phyloP scores from a whole-genome alignment of 331 rosid species.

The Cydonia oblonga region DNA sequence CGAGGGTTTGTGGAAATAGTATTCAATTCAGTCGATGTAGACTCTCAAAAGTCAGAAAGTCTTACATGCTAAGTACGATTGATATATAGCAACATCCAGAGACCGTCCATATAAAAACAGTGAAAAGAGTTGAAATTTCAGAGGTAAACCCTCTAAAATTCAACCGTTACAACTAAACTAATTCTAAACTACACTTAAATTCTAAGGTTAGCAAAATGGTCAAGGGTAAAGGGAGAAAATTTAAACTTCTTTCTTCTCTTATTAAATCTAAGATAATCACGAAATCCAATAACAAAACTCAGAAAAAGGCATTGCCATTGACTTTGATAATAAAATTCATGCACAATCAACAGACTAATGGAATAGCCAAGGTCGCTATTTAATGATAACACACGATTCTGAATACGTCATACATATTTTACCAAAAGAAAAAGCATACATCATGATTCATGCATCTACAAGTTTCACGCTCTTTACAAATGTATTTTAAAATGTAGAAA shows the following conservation, averaged over 20 bases:
- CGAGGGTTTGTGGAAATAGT: background rate
- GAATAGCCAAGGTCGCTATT: background rate
- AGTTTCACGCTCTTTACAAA: background rate
- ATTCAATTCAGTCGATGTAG: background rate
- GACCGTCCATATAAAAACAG: background rate
- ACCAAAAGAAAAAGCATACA: background rate
- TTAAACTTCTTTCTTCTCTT: background rate
- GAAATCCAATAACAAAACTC: background rate
- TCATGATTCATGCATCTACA: background rate
- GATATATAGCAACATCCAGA: background rate
- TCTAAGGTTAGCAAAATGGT: slow-evolving; percentile 3
- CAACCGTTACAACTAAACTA: background rate
- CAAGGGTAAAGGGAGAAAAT: background rate
- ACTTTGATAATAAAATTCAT: background rate
- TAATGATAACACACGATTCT: background rate
- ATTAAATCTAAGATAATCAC: background rate
- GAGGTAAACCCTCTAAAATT: slow-evolving; percentile 6
- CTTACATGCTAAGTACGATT: background rate
- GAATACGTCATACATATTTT: too few species aligned
- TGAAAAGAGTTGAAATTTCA: background rate
- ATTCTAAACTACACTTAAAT: background rate
- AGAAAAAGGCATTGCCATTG: background rate
- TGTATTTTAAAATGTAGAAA: background rate
- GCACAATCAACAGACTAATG: background rate
- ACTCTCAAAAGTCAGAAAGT: background rate